Evolutionary conservation across 208 protist species (phyloP).

Genomic region (Tritrichomonas musculus): DNA sequence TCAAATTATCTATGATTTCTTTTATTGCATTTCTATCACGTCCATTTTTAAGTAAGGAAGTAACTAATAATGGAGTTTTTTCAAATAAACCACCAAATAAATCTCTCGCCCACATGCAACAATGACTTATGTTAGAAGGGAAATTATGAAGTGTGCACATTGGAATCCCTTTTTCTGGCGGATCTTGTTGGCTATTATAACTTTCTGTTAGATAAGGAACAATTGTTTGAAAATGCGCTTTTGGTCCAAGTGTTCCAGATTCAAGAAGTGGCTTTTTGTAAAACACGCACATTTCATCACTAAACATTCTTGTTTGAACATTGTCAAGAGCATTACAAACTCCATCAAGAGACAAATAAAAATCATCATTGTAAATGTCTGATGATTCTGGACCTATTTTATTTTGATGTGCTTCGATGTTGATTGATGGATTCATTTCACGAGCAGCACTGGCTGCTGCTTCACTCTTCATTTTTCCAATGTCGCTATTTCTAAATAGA

Average conservation of each 20-base stretch:
- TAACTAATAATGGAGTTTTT: background rate
- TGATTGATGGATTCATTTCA: slow-evolving; percentile 75
- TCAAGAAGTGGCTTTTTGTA: slow-evolving; percentile 95
- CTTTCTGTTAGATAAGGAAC: background rate
- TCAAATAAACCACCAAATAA: background rate
- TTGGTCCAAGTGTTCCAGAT: slow-evolving; percentile 95
- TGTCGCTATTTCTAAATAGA: slow-evolving; percentile 88
- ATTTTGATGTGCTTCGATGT: slow-evolving; percentile 44
- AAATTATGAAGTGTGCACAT: slow-evolving; percentile 99
- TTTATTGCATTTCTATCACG: too few relatives aligned
- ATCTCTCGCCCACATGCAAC: background rate
- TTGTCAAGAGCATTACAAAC: slow-evolving; percentile 99
- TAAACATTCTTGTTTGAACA: slow-evolving; percentile 59
- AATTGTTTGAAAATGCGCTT: slow-evolving; percentile 73
- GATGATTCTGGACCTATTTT: slow-evolving; percentile 85
- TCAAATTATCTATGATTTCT: background rate
- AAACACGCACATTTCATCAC: slow-evolving; percentile 65
- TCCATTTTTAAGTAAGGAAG: background rate
- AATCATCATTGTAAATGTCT: slow-evolving; percentile 73
- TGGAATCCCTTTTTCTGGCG: slow-evolving; percentile 93
- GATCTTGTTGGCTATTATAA: slow-evolving; percentile 60
- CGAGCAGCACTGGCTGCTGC: slow-evolving; percentile 73
- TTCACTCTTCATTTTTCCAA: slow-evolving; percentile 81
- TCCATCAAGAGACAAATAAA: slow-evolving; percentile 79
- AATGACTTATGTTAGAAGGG: slow-evolving; percentile 69